phyloP scores from a whole-genome alignment of 192 early-diverging fungal genomes.

The Bifiguratus adelaidae region DNA sequence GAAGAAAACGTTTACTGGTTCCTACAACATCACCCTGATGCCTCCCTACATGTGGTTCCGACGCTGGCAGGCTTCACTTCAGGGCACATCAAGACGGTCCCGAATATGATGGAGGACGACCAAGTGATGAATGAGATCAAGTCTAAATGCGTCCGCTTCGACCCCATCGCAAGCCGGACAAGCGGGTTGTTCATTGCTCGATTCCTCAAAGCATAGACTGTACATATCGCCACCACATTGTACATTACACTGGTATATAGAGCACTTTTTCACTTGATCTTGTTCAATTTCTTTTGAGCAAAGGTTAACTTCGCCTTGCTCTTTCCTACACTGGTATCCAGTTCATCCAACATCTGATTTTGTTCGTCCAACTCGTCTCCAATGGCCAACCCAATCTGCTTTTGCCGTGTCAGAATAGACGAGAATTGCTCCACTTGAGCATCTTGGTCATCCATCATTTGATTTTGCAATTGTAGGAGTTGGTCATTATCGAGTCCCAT shows the following conservation, averaged over 20 bases:
- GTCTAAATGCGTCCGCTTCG: slow-evolving; percentile 45
- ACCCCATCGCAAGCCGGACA: slow-evolving; percentile 51
- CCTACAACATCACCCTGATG: slow-evolving; percentile 29
- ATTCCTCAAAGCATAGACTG: too few species aligned
- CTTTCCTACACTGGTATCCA: slow-evolving; percentile 71
- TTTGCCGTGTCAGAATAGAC: slow-evolving; percentile 68
- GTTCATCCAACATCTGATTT: slow-evolving; percentile 76
- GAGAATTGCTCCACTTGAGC: slow-evolving; percentile 62
- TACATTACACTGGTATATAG: too few species aligned
- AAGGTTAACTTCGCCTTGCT: slow-evolving; percentile 64
- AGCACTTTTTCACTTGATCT: too few species aligned
- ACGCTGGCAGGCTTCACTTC: slow-evolving; percentile 16
- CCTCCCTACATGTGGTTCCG: slow-evolving; percentile 44
- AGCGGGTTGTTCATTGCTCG: slow-evolving; percentile 76
- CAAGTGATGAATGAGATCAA: slow-evolving; percentile 10
- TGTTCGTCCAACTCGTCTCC: slow-evolving; percentile 86
- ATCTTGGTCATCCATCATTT: slow-evolving; percentile 80
- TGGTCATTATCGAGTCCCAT: slow-evolving; percentile 65
- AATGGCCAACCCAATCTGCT: slow-evolving; percentile 79
- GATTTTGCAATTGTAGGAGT: slow-evolving; percentile 63
- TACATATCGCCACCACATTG: too few species aligned
- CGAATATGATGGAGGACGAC: slow-evolving; percentile 5
- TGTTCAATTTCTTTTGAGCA: slow-evolving; percentile 72
- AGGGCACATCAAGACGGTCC: slow-evolving; percentile 12
- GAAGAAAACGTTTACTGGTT: slow-evolving; percentile 81